Evolutionary conservation across 1,284 basidiomycete species (phyloP).

Genomic region (Papiliotrema laurentii): DNA sequence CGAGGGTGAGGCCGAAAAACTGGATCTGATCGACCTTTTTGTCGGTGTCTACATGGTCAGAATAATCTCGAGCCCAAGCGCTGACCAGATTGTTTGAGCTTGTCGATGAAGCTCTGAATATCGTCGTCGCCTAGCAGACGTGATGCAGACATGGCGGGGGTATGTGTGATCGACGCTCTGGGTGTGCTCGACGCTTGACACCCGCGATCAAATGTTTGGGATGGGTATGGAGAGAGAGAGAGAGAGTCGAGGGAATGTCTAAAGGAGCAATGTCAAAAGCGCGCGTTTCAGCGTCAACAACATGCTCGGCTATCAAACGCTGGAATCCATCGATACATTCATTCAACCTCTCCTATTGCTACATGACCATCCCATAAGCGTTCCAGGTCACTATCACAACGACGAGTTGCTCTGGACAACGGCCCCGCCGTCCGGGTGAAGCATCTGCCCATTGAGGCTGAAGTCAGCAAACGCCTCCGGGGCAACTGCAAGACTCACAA

Average conservation of each 20-base stretch:
- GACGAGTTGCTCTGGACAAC: slow-evolving; percentile 10
- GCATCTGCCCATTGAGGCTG: slow-evolving; percentile 25
- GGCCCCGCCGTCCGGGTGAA: slow-evolving; percentile 30
- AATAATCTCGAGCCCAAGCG: background rate
- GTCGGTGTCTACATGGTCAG: slow-evolving; percentile 28
- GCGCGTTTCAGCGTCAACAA: too few relatives aligned
- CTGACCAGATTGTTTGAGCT: slow-evolving; percentile 36
- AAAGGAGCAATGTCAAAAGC: too few relatives aligned
- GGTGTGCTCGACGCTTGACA: too few relatives aligned
- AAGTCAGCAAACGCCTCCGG: background rate
- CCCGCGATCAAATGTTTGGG: too few relatives aligned
- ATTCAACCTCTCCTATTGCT: background rate
- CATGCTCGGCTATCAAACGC: too few relatives aligned
- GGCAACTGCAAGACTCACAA: slow-evolving; percentile 15
- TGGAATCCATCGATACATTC: too few relatives aligned
- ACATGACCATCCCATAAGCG: background rate
- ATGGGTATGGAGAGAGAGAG: too few relatives aligned
- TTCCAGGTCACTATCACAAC: too few relatives aligned
- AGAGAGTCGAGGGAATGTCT: too few relatives aligned
- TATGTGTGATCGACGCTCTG: too few relatives aligned
- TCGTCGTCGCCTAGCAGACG: slow-evolving; percentile 29
- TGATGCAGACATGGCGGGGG: background rate
- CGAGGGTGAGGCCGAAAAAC: slow-evolving; percentile 40
- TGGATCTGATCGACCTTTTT: slow-evolving; percentile 46
- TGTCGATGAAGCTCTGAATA: slow-evolving; percentile 30